Percentiles rank a stretch among this genome's conserved stretches.
Evolutionary conservation across 2,329 filamentous ascomycete genomes (phyloP).

Genomic region (Alternaria atra): DNA sequence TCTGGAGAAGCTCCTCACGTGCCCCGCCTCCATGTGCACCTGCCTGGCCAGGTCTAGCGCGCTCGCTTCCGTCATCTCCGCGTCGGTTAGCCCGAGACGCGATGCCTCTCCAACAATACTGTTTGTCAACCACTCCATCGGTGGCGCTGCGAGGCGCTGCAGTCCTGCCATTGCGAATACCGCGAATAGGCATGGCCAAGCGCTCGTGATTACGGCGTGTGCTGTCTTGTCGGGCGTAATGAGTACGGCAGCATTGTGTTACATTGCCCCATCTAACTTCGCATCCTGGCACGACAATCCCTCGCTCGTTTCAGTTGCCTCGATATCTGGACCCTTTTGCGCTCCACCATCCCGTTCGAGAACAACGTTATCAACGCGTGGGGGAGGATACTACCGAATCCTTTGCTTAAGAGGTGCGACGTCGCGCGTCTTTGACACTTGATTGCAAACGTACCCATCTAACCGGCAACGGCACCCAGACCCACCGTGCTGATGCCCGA

Average conservation of each 20-base stretch:
- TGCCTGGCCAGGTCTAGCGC: not conserved
- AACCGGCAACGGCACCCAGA: conserved; percentile 1
- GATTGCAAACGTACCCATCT: conserved; percentile 7
- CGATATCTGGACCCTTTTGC: conserved; percentile 4
- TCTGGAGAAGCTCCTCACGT: conserved; percentile 30
- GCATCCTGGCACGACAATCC: conserved; percentile 15
- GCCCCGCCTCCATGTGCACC: conserved; percentile 18
- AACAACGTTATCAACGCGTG: conserved; percentile 28
- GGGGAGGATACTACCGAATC: conserved; percentile 9
- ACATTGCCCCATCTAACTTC: conserved; percentile 20
- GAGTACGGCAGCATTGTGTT: conserved; percentile 19
- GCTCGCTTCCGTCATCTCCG: conserved; percentile 10
- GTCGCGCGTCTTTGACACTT: conserved; percentile 7
- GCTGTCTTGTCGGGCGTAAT: conserved; percentile 13
- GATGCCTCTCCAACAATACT: conserved; percentile 12
- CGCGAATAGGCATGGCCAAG: conserved; percentile 6
- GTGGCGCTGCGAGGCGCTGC: conserved; percentile 25
- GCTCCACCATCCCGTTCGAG: conserved; percentile 5
- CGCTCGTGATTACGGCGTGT: conserved; percentile 19
- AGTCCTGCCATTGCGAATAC: conserved; percentile 8
- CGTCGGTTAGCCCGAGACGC: conserved; percentile 20
- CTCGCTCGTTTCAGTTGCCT: conserved; percentile 26
- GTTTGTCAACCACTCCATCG: conserved; percentile 23
- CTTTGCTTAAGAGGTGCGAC: conserved; percentile 23
- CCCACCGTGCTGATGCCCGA: conserved; percentile 14